Conservation (phyloP, 1,139 yeast genomes). For the Candida neerlandica region DNA sequence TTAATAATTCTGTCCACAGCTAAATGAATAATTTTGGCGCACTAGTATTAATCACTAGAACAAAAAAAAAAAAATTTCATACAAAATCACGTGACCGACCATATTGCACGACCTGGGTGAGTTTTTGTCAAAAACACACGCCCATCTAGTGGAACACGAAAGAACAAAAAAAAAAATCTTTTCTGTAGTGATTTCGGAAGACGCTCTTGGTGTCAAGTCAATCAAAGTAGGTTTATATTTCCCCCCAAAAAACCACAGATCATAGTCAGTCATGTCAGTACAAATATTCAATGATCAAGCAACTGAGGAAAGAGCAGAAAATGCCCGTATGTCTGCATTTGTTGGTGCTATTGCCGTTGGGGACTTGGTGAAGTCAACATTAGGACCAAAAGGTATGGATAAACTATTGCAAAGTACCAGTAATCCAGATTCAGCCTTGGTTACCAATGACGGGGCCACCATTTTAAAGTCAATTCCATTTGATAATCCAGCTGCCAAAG, state of each 20-base stretch:
- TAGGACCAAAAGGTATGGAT: slow-evolving; percentile 99
- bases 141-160: slow-evolving; percentile 3
- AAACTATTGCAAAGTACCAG: slow-evolving; percentile 87
- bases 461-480: slow-evolving; percentile 91
- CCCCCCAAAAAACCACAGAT: too few species aligned
- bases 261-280: slow-evolving; percentile 55
- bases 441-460: slow-evolving; percentile 98
- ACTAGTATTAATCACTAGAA: too few species aligned
- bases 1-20: too few species aligned
- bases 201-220: background rate
- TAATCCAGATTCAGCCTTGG: slow-evolving; percentile 68
- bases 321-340: slow-evolving; percentile 95
- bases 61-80: too few species aligned
- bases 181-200: background rate
- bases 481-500: slow-evolving; percentile 98
- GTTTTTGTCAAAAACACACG: background rate
- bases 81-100: too few species aligned
- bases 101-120: background rate
- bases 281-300: slow-evolving; percentile 97
- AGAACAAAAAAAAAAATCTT: slow-evolving; percentile 1
- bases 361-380: slow-evolving; percentile 90
- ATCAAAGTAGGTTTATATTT: background rate
- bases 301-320: slow-evolving; percentile 95
- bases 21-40: too few species aligned
- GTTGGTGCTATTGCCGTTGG: slow-evolving; percentile 99